A percentile compares a stretch with the other conserved stretches of the same genome.
These are phyloP conservation scores for Claviceps maximensis DNA, from an alignment of 2,329 filamentous ascomycete species.

Conservation along the genomic window DNA sequence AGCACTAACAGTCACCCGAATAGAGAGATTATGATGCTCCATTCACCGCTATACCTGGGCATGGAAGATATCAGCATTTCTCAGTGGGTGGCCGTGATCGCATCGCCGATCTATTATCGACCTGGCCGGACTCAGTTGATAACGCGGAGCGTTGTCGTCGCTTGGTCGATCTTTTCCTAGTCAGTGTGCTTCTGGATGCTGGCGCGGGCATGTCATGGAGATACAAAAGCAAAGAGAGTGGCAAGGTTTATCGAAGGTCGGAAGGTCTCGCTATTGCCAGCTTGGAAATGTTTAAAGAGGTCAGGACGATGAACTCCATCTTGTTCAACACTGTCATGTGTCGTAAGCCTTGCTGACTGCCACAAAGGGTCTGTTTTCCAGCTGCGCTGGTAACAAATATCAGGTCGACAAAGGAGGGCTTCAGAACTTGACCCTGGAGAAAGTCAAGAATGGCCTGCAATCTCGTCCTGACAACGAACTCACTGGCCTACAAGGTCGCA, in stretches of 20 bases:
- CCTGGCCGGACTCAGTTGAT: slow-evolving; percentile 57
- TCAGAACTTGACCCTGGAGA: slow-evolving; percentile 57
- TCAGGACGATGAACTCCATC: slow-evolving; percentile 11
- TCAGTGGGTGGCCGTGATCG: slow-evolving; percentile 66
- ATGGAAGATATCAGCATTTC: slow-evolving; percentile 77
- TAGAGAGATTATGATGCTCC: slow-evolving; percentile 43
- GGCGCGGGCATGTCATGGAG: slow-evolving; percentile 84
- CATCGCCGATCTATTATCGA: slow-evolving; percentile 55
- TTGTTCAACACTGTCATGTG: too few relatives aligned
- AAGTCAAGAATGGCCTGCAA: slow-evolving; percentile 71
- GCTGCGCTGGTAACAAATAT: slow-evolving; percentile 64
- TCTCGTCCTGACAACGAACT: slow-evolving; percentile 69
- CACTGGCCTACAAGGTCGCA: slow-evolving; percentile 72
- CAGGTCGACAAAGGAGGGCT: slow-evolving; percentile 82
- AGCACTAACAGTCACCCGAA: not conserved
- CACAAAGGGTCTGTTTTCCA: slow-evolving; percentile 64
- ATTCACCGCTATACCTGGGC: slow-evolving; percentile 59
- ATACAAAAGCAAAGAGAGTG: slow-evolving; percentile 85
- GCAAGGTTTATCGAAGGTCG: slow-evolving; percentile 67
- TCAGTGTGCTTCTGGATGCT: slow-evolving; percentile 74
- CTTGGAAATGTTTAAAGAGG: slow-evolving; percentile 82
- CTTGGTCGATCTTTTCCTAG: slow-evolving; percentile 62
- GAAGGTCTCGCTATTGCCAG: slow-evolving; percentile 72
- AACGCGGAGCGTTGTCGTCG: slow-evolving; percentile 60
- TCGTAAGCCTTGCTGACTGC: not conserved